phyloP scores from a whole-genome alignment of 352 stramenopile genomes.

The Pythium plurisporium region DNA sequence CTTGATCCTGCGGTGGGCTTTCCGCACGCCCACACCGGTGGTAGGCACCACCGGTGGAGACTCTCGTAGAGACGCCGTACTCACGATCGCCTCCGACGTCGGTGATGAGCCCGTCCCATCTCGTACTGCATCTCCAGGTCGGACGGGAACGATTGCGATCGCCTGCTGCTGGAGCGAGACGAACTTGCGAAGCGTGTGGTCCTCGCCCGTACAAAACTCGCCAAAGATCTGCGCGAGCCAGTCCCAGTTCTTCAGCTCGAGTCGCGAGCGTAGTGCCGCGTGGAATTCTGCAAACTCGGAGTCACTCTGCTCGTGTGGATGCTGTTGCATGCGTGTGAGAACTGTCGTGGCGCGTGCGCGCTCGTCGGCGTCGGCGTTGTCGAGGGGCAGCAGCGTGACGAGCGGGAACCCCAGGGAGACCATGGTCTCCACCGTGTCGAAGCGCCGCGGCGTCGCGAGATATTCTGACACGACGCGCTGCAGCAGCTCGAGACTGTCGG shows the following conservation, averaged over 20 bases:
- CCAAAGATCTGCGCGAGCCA: constrained; percentile 11
- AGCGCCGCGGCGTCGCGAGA: neutral
- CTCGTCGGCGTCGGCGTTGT: neutral
- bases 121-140: neutral
- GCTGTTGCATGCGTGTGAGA: constrained; percentile 2
- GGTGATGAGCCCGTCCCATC: neutral
- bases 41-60: too few species aligned
- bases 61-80: too few species aligned
- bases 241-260: constrained; percentile 15
- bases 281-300: neutral
- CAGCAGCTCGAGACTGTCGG: constrained; percentile 13
- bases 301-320: neutral
- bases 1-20: neutral
- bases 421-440: constrained; percentile 12
- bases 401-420: constrained; percentile 9
- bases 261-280: neutral
- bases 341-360: constrained; percentile 4
- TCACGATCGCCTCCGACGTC: too few species aligned
- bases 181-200: constrained; percentile 1
- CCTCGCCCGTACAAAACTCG: constrained; percentile 12
- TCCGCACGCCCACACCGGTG: too few species aligned
- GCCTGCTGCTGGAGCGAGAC: neutral
- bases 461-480: constrained; percentile 5
- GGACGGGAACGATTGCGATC: constrained; percentile 7
- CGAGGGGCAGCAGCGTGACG: constrained; percentile 5